phyloP scores from a whole-genome alignment of 2,329 filamentous ascomycete species.

The Blastomyces parvus region DNA sequence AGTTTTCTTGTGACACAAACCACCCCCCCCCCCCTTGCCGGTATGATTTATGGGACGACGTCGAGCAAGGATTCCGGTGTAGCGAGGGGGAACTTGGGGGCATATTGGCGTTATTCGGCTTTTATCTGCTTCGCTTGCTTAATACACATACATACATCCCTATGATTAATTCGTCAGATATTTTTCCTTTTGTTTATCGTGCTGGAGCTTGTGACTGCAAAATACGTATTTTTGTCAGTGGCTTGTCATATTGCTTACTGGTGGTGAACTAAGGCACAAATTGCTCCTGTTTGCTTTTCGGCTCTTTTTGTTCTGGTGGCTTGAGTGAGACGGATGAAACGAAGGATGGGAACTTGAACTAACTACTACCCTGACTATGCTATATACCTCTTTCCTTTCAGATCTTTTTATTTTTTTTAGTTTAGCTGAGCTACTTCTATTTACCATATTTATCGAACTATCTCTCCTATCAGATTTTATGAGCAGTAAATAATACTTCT shows the following conservation, averaged over 20 bases:
- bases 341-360: neutral
- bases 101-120: conserved; percentile 4
- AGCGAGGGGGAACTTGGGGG: neutral
- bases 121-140: neutral
- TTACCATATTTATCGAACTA: neutral
- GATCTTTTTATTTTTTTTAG: neutral
- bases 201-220: neutral
- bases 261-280: neutral
- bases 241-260: neutral
- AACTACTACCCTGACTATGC: neutral
- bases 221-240: neutral
- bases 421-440: neutral
- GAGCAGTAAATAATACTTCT: neutral
- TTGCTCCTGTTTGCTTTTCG: neutral
- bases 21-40: no score
- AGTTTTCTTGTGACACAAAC: no score
- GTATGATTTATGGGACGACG: neutral
- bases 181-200: neutral
- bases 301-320: neutral
- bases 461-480: neutral
- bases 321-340: neutral
- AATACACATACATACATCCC: neutral
- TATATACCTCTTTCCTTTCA: neutral
- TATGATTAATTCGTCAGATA: neutral
- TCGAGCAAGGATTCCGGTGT: neutral